phyloP scores from a whole-genome alignment of 2,329 filamentous ascomycete species.

The Stachybotrys chartarum region DNA sequence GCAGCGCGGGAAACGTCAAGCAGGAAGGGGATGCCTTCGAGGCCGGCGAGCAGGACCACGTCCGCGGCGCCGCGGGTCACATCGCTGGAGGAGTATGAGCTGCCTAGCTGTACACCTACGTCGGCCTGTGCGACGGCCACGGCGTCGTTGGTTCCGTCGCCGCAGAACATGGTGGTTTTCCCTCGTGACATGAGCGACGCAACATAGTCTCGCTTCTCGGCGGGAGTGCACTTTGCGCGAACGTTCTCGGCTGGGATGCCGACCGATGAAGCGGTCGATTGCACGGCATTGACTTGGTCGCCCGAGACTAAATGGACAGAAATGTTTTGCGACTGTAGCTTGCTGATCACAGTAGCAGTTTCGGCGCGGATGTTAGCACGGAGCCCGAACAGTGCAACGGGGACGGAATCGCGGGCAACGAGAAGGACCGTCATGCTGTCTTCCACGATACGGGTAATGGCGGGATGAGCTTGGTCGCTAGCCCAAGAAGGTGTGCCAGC shows the following conservation, averaged over 20 bases:
- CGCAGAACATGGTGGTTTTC: conserved; percentile 46
- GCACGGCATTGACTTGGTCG: conserved; percentile 42
- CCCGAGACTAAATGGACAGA: conserved; percentile 48
- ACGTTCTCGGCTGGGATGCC: conserved; percentile 26
- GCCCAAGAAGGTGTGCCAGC: conserved; percentile 42
- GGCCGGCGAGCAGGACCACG: conserved; percentile 45
- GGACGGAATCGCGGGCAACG: conserved; percentile 14
- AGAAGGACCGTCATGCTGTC: conserved; percentile 18
- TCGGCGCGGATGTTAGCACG: conserved; percentile 25
- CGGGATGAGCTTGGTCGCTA: conserved; percentile 10
- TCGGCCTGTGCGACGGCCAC: conserved; percentile 52
- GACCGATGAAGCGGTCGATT: conserved; percentile 36
- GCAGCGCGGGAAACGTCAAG: conserved; percentile 36
- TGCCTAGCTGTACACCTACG: conserved; percentile 52
- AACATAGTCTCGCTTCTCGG: conserved; percentile 48
- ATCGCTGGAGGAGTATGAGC: conserved; percentile 36
- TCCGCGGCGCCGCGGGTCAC: conserved; percentile 49
- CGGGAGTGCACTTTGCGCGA: conserved; percentile 38
- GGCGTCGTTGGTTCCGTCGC: conserved; percentile 60
- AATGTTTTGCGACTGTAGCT: conserved; percentile 40
- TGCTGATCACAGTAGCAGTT: conserved; percentile 33
- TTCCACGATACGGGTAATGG: conserved; percentile 10
- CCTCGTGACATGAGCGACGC: conserved; percentile 22
- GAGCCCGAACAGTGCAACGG: conserved; percentile 43
- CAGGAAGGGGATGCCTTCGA: conserved; percentile 42